Percentiles rank a stretch among this genome's conserved stretches.
Conservation (phyloP, 306 rosid species). For the Trichosanthes cucumerina region DNA sequence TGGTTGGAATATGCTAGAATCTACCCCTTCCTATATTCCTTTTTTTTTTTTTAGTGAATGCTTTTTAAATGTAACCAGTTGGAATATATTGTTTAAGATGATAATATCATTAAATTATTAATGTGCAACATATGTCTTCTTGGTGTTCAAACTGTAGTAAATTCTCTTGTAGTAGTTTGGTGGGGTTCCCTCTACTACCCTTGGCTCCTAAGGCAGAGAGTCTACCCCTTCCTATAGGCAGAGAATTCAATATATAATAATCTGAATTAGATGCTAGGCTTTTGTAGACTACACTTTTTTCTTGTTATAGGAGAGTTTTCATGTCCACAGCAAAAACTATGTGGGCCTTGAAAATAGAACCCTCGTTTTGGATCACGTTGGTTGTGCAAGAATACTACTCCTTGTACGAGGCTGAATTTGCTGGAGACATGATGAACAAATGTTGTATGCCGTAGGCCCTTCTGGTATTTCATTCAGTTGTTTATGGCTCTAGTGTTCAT, state of each 20-base stretch:
- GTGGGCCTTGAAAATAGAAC: not conserved
- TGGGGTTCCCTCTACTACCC: not conserved
- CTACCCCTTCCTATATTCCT: not conserved
- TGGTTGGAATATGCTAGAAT: not conserved
- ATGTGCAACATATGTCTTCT: not conserved
- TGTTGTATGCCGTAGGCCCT: not conserved
- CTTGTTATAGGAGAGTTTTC: not conserved
- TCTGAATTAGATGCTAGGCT: not conserved
- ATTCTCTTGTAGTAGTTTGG: not conserved
- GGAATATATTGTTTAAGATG: not conserved
- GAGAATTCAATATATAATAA: not conserved
- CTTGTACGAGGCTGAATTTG: not conserved
- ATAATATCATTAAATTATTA: not conserved
- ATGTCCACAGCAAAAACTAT: not conserved
- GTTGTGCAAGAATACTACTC: not conserved
- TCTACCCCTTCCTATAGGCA: not conserved
- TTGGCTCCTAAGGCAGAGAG: too few species aligned
- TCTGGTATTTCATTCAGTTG: not conserved
- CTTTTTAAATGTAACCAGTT: not conserved
- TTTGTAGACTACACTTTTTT: not conserved
- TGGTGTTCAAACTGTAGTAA: not conserved
- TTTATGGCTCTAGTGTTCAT: constrained; percentile 4
- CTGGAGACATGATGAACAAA: not conserved
- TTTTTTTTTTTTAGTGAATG: not conserved
- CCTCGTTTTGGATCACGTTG: not conserved